Evolutionary conservation across 768 basidiomycete species (phyloP).

Genomic region (Gautieria morchelliformis): DNA sequence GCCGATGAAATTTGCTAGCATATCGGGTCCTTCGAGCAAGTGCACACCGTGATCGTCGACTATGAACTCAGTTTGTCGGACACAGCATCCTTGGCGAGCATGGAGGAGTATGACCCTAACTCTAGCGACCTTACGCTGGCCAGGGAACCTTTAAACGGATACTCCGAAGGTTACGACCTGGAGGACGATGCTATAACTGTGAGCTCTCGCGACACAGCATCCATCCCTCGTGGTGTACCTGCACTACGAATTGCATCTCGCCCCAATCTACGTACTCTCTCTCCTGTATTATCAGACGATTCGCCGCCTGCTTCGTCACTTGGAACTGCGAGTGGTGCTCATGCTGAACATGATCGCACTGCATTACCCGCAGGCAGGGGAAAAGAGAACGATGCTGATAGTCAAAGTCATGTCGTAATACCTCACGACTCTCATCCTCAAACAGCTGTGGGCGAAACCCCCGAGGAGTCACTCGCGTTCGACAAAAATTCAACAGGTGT

Average conservation of each 20-base stretch:
- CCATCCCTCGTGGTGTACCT: conserved; percentile 9
- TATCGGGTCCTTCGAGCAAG: conserved; percentile 16
- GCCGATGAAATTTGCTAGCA: conserved; percentile 18
- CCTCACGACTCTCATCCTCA: not conserved
- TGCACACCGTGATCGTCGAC: conserved; percentile 57
- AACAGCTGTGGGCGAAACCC: not conserved
- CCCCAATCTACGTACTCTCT: not conserved
- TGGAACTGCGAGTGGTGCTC: not conserved
- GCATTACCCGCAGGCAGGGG: not conserved
- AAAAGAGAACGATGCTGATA: not conserved
- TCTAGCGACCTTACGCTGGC: conserved; percentile 45
- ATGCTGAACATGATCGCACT: not conserved
- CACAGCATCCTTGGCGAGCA: conserved; percentile 69
- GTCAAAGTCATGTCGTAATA: not conserved
- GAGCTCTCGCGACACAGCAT: conserved; percentile 55
- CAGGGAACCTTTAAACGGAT: conserved; percentile 24
- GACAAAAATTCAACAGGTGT: conserved; percentile 34
- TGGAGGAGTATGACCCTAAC: conserved; percentile 58
- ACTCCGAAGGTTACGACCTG: conserved; percentile 22
- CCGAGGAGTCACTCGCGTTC: conserved; percentile 7
- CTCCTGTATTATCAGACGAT: conserved; percentile 1
- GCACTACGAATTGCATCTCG: not conserved
- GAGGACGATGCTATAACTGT: conserved; percentile 74
- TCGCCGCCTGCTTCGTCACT: not conserved
- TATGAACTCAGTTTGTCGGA: conserved; percentile 91